A percentile compares a stretch with the other conserved stretches of the same genome.
These are phyloP conservation scores for Aspergillus coremiiformis DNA, from an alignment of 495 filamentous ascomycete genomes.

Conservation along the genomic window DNA sequence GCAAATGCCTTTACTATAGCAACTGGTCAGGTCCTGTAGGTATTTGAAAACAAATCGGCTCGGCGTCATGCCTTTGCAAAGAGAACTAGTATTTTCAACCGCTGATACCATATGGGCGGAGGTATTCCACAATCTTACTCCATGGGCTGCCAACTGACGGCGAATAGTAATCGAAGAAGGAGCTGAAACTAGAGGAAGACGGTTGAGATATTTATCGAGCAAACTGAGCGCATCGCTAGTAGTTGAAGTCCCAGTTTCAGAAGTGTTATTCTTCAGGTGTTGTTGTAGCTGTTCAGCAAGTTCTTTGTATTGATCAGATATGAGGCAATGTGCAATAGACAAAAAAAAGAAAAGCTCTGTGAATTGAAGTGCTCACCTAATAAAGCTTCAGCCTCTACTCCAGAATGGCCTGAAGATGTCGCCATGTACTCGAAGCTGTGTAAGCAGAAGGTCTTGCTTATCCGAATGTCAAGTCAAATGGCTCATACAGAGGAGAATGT, in stretches of 20 bases:
- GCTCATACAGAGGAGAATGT: neutral
- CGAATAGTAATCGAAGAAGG: constrained; percentile 3
- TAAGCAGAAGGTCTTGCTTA: neutral
- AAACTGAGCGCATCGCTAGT: neutral
- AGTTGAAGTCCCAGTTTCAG: neutral
- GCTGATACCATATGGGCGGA: constrained; percentile 12
- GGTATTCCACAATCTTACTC: constrained; percentile 31
- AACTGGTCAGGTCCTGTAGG: neutral
- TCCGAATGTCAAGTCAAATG: neutral
- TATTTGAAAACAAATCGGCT: neutral
- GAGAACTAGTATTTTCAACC: neutral
- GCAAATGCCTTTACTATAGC: constrained; percentile 54
- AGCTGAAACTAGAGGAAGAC: constrained; percentile 4
- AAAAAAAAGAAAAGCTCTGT: neutral
- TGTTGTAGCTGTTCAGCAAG: constrained; percentile 21
- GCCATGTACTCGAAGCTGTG: neutral
- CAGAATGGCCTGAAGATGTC: neutral
- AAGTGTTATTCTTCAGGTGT: neutral
- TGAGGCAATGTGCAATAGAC: neutral
- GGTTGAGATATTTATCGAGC: constrained; percentile 9
- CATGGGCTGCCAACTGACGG: constrained; percentile 27
- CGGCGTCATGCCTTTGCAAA: constrained; percentile 13
- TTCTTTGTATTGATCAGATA: neutral
- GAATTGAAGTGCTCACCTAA: constrained; percentile 3
- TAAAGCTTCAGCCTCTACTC: constrained; percentile 1